Evolutionary conservation across 2,329 filamentous ascomycete species (phyloP), one percentile per base, ranked within the genome.

Genomic region (Fusarium bulbicola): DNA sequence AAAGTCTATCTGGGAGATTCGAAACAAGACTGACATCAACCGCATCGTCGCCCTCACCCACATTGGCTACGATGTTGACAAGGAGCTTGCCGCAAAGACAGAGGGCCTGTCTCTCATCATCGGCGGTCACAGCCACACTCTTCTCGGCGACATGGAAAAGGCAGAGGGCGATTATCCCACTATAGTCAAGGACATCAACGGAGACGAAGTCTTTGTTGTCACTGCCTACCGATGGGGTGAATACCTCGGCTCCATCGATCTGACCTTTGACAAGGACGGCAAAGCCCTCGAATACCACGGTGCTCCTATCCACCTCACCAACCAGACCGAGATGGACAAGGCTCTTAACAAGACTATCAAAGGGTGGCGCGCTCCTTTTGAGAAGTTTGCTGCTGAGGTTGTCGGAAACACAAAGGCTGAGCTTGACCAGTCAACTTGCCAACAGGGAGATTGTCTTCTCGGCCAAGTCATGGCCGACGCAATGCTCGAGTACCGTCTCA

Each of bases 191-290:
- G 91, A 92, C 78, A 80, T 84, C 69, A 86, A 89, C 56, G 90
- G 89, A 49, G 88, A 92, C 39, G 91, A 92, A 75, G 90, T 92
- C 56, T 92, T 92, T 77, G 86, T 92, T 75, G 90, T 92, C 24
- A 91, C 90, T 13, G 88, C 90, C 6, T 92, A 90, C 77, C 87
- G 90, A 70, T 92, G 91, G 91, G 90, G 90, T 58, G 89, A 92
- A 81, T 92, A 92, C 63, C 80, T 92, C 6, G 91, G 90, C 64
- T 90, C 90, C 79, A 92, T 92, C 72, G 90, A 92, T 70, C 86
- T 92, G 13, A 89, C 88, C 2, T 92, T 91, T 75, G 89, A 91
- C 74, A 72, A 83, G 8, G 81, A 87, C 4, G 91, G 91, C 78
- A 89, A 87, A 78, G 87, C 91, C 21, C 84, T 92, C 11, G 85